phyloP scores from a whole-genome alignment of 257 asterid species.

The Perilla frutescens region DNA sequence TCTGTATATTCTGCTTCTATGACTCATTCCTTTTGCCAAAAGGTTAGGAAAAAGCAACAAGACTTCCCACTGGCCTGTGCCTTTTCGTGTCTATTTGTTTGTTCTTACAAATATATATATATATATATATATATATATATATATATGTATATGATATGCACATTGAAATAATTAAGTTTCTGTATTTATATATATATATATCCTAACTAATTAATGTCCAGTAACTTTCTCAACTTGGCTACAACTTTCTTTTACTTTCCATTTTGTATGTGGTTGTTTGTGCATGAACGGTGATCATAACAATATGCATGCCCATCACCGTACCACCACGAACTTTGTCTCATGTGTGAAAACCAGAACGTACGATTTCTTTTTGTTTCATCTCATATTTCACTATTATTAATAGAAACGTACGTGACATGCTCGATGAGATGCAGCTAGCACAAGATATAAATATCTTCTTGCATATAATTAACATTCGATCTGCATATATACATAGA shows the following conservation, averaged over 20 bases:
- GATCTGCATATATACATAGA: too few relatives aligned
- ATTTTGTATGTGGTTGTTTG: neutral
- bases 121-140: neutral
- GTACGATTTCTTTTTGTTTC: neutral
- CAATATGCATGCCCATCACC: too few relatives aligned
- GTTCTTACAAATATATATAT: slow-evolving; percentile 12
- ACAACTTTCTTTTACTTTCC: slow-evolving; percentile 10
- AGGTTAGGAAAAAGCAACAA: slow-evolving; percentile 9
- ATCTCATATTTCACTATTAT: neutral
- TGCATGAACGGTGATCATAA: too few relatives aligned
- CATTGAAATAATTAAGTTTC: neutral
- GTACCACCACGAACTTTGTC: too few relatives aligned
- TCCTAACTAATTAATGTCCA: slow-evolving; percentile 39
- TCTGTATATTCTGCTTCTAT: slow-evolving; percentile 32
- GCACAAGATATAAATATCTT: too few relatives aligned
- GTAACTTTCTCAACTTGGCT: slow-evolving; percentile 26
- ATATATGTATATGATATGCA: neutral
- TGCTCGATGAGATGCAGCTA: too few relatives aligned
- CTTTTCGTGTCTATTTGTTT: slow-evolving; percentile 34
- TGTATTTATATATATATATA: neutral
- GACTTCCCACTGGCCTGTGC: neutral
- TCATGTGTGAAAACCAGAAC: too few relatives aligned
- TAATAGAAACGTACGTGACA: too few relatives aligned
- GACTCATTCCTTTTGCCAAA: slow-evolving; percentile 44
- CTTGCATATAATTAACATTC: too few relatives aligned